These are phyloP conservation scores for Trichoderma aggressivum DNA, from an alignment of 2,329 filamentous ascomycete genomes.

Conservation along the genomic window DNA sequence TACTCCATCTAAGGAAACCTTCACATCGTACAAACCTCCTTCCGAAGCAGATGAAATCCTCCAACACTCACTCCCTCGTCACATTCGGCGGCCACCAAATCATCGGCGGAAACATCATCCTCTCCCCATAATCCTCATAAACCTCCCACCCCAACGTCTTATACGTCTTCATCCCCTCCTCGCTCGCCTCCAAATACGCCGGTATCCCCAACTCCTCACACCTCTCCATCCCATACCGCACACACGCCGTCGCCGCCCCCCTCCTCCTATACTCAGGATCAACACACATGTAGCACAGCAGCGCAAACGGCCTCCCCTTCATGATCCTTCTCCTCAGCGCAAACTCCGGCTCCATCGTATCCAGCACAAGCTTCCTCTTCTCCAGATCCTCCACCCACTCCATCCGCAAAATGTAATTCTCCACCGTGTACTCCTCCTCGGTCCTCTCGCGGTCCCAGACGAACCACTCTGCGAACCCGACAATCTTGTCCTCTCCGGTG, in stretches of 20 bases:
- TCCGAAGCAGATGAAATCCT: background rate
- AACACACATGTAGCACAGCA: conserved; percentile 15
- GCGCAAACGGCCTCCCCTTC: conserved; percentile 1
- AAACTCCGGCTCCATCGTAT: background rate
- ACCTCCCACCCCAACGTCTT: conserved; percentile 15
- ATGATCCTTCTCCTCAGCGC: background rate
- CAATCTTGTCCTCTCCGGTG: conserved; percentile 10
- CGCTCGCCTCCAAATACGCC: conserved; percentile 20
- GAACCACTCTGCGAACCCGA: conserved; percentile 18
- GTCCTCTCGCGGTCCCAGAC: conserved; percentile 14
- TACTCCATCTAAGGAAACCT: background rate
- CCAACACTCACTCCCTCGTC: background rate
- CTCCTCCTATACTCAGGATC: conserved; percentile 7
- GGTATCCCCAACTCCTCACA: conserved; percentile 17
- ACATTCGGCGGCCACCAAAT: conserved; percentile 15
- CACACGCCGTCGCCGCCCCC: conserved; percentile 8
- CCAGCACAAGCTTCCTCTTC: background rate
- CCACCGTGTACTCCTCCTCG: background rate
- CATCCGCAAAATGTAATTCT: background rate
- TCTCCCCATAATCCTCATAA: background rate
- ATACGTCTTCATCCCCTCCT: conserved; percentile 18
- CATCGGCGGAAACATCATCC: conserved; percentile 13
- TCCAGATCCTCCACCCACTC: conserved; percentile 6
- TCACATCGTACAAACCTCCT: background rate
- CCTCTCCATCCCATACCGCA: conserved; percentile 15